Evolutionary conservation across 441 rosid genomes (phyloP), one percentile per base, ranked within the genome.

Genomic region (Erysimum pusillum): DNA sequence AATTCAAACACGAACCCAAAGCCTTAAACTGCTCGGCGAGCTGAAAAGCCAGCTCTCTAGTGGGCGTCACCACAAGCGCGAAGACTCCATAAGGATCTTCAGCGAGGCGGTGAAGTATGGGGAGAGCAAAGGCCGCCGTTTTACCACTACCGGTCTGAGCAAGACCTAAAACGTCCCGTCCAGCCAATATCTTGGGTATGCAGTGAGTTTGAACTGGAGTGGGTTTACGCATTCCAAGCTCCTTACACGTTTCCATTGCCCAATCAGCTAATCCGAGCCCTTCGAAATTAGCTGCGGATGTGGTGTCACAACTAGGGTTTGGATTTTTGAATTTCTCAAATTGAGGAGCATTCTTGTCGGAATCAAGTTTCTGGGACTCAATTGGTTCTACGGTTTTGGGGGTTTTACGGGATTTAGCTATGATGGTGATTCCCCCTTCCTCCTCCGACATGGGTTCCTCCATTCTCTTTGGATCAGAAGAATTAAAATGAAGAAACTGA

Each of bases 81-180:
- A 86, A 87, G 38, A 96, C 91, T 15, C 99, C 98, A 41, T 81
- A 96, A 0, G 96, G 99, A 64, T 91, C 92, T 78, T 89, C 91
- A 5, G 97, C 89, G 44, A 96, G 77, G 3, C 85, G 87, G 61
- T 92, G 86, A 59, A 96, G 87, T 44, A 96, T 93, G 0, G 98
- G 99, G 18, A 96, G 76, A 10, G 97, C 99, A 79, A 93, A 96
- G 14, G 98, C 94, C 12, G 97, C 99, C 15, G 98, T 91, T 85
- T 96, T 96, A 22, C 98, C 99, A 53, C 95, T 88, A 6, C 99
- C 97, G 0, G 98, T 93, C 81, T 93, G 97, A 5, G 98, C 98
- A 63, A 96, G 85, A 2, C 98, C 97, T 10, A 96, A 60, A 36
- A 96, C 97, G 83, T 93, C 98, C 6, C 87, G 79, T 6, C 97